Conservation (phyloP, 768 basidiomycete genomes). For the Trametes meyenii region DNA sequence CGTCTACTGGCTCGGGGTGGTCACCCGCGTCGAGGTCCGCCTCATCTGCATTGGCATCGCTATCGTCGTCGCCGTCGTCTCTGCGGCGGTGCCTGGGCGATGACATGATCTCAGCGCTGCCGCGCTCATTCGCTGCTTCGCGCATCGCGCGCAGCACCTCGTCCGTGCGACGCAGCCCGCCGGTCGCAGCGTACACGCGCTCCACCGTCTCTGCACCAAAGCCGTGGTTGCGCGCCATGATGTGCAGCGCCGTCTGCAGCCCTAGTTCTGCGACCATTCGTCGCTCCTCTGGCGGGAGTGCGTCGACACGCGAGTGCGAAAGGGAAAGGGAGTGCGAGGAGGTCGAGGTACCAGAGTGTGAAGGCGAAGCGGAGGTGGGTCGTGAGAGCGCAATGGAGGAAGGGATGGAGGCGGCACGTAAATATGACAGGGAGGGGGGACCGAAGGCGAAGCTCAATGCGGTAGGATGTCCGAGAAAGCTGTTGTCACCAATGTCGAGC, state of each 20-base stretch:
- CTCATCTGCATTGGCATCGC: background rate
- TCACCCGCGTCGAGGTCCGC: background rate
- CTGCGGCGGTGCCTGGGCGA: background rate
- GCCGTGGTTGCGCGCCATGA: constrained; percentile 50
- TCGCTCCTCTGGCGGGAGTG: constrained; percentile 19
- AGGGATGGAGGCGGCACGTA: background rate
- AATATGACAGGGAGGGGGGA: background rate
- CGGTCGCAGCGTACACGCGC: constrained; percentile 38
- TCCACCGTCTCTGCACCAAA: constrained; percentile 45
- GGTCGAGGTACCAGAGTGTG: background rate
- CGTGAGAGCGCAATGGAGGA: background rate
- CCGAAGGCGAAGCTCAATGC: constrained; percentile 9
- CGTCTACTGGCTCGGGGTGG: background rate
- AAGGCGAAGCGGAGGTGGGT: background rate
- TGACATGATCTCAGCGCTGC: constrained; percentile 1
- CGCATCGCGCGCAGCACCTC: constrained; percentile 42
- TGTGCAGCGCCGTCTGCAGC: constrained; percentile 36
- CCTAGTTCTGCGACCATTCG: constrained; percentile 34
- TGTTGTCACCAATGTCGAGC: background rate
- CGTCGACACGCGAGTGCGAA: background rate
- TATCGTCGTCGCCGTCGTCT: background rate
- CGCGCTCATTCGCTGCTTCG: constrained; percentile 38
- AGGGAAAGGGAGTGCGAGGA: too few species aligned
- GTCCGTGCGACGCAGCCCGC: constrained; percentile 44
- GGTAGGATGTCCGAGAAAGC: background rate